Percentiles rank a stretch among this genome's conserved stretches.
phyloP scores from a whole-genome alignment of 768 basidiomycete genomes.

The Trametes cinnabarina region DNA sequence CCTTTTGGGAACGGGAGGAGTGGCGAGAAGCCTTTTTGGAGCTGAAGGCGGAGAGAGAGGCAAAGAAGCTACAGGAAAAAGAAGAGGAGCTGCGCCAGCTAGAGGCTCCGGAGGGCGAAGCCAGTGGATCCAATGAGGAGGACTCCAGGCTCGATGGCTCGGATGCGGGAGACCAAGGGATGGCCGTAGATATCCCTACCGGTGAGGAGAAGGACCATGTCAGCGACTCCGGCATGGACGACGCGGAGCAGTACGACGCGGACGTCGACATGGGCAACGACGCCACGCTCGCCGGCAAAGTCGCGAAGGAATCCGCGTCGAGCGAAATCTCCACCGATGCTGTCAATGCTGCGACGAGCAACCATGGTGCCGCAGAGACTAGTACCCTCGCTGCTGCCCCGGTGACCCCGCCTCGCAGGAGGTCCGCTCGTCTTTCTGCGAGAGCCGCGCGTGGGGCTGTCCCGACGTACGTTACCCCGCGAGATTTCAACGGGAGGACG shows the following conservation, averaged over 20 bases:
- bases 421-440: background rate
- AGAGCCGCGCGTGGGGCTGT: background rate
- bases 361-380: too few relatives aligned
- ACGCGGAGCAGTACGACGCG: background rate
- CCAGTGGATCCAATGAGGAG: too few relatives aligned
- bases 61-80: too few relatives aligned
- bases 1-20: background rate
- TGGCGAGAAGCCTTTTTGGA: background rate
- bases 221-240: background rate
- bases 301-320: background rate
- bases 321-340: background rate
- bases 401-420: background rate
- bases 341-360: too few relatives aligned
- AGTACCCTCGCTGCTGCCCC: background rate
- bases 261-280: background rate
- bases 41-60: background rate
- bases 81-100: too few relatives aligned
- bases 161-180: too few relatives aligned
- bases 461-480: background rate
- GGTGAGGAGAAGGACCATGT: too few relatives aligned
- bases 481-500: background rate
- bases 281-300: background rate
- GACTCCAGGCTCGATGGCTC: too few relatives aligned
- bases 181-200: too few relatives aligned
- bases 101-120: too few relatives aligned